Percentiles rank a stretch among this genome's conserved stretches.
phyloP scores from a whole-genome alignment of 2,329 filamentous ascomycete species.

The Colletotrichum falcatum region DNA sequence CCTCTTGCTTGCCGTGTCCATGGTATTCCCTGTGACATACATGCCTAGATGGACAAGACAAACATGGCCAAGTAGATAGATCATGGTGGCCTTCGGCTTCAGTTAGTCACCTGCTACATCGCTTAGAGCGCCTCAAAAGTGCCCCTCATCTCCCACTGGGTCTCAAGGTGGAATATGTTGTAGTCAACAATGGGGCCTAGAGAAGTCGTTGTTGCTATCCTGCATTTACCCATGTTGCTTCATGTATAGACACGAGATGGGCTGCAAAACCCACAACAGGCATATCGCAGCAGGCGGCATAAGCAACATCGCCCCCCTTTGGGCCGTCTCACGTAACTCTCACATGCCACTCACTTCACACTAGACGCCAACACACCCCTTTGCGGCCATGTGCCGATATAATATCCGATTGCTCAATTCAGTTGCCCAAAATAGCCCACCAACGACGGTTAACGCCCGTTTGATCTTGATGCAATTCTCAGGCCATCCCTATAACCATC shows the following conservation, averaged over 20 bases:
- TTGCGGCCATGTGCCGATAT: constrained; percentile 3
- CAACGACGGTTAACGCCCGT: background rate
- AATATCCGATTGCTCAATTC: constrained; percentile 1
- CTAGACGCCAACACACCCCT: background rate
- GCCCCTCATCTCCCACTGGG: background rate
- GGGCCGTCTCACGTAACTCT: background rate
- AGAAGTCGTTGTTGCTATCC: constrained; percentile 1
- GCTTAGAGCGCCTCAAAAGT: background rate
- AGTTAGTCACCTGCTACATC: constrained; percentile 8
- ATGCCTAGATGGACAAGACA: background rate
- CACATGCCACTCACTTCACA: background rate
- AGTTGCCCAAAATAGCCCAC: background rate
- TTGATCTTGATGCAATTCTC: constrained; percentile 14
- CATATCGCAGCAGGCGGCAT: background rate
- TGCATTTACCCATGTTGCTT: constrained; percentile 7
- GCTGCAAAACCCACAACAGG: background rate
- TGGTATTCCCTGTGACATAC: background rate
- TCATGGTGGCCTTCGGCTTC: background rate
- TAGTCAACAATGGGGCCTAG: constrained; percentile 5
- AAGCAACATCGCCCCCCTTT: background rate
- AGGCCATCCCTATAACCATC: background rate
- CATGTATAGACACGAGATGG: background rate
- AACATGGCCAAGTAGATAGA: too few species aligned
- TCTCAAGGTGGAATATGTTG: background rate
- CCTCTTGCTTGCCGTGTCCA: background rate